Percentiles rank a stretch among this genome's conserved stretches.
Evolutionary conservation across 2,329 filamentous ascomycete species (phyloP).

Genomic region (Aspergillus sojae): DNA sequence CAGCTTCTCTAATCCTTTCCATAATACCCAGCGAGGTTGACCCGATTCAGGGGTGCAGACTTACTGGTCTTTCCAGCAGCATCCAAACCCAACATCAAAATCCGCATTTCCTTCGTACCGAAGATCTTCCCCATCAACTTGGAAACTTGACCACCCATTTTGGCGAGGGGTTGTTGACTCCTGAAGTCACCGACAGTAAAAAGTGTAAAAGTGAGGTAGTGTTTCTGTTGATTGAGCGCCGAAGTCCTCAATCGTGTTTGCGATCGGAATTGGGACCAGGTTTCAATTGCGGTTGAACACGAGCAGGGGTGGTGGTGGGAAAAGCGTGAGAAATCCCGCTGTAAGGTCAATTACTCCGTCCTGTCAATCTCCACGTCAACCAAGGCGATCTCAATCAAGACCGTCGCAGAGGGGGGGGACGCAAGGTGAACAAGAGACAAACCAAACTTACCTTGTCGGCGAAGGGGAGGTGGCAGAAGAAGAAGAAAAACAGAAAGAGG

Average conservation of each 20-base stretch:
- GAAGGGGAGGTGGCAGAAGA: constrained; percentile 1
- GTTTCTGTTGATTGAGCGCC: background rate
- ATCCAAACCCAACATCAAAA: constrained; percentile 96
- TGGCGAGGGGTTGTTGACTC: constrained; percentile 36
- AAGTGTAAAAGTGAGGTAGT: constrained; percentile 5
- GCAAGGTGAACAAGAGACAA: constrained; percentile 17
- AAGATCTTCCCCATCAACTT: constrained; percentile 99
- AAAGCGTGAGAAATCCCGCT: background rate
- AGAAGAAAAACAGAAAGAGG: background rate
- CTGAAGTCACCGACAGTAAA: constrained; percentile 14
- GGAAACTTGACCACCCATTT: constrained; percentile 90
- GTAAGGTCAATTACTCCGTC: constrained; percentile 12
- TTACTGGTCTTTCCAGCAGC: constrained; percentile 93
- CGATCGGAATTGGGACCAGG: background rate
- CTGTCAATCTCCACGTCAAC: constrained; percentile 16
- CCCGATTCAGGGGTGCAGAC: constrained; percentile 19
- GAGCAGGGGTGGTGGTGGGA: constrained; percentile 6
- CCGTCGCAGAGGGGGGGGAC: constrained; percentile 3
- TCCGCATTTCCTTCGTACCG: constrained; percentile 98
- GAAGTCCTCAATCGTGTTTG: background rate
- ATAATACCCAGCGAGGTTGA: background rate
- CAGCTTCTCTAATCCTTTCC: background rate
- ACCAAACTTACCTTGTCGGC: constrained; percentile 17
- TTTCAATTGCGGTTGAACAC: background rate
- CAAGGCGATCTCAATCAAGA: constrained; percentile 15